phyloP scores from a whole-genome alignment of 2,329 filamentous ascomycete species.

The Fusarium anguioides region DNA sequence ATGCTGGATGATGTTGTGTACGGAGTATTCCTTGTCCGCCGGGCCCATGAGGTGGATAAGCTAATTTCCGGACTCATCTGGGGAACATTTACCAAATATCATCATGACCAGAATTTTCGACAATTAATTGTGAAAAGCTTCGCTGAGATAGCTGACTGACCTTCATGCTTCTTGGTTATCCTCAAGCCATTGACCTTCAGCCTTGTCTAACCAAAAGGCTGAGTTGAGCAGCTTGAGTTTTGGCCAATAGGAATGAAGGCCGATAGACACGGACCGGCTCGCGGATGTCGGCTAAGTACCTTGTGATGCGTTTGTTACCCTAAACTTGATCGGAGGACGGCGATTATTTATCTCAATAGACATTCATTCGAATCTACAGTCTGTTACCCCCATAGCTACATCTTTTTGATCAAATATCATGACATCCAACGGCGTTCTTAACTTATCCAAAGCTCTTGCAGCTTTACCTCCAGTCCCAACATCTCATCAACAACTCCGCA shows the following conservation, averaged over 20 bases:
- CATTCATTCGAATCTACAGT: not conserved
- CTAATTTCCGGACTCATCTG: not conserved
- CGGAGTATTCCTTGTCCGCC: not conserved
- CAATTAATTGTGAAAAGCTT: not conserved
- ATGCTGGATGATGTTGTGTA: not conserved
- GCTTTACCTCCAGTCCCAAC: accelerated
- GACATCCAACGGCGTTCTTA: not conserved
- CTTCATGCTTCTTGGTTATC: not conserved
- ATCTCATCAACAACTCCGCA: not conserved
- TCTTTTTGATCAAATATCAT: not conserved
- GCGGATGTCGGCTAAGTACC: slow-evolving; percentile 22
- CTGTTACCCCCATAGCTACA: accelerated
- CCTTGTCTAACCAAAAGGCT: not conserved
- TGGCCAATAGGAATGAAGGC: slow-evolving; percentile 14
- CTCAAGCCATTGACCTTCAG: not conserved
- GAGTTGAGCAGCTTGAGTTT: accelerated
- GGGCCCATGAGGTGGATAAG: not conserved
- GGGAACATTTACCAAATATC: not conserved
- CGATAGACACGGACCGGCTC: not conserved
- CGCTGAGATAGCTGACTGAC: not conserved
- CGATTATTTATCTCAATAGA: slow-evolving; percentile 1
- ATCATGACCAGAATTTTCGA: not conserved
- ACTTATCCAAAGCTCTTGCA: not conserved
- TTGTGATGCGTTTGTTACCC: slow-evolving; percentile 4
- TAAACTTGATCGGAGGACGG: not conserved